phyloP scores from a whole-genome alignment of 1,284 basidiomycete genomes.

The Moesziomyces parantarcticus region DNA sequence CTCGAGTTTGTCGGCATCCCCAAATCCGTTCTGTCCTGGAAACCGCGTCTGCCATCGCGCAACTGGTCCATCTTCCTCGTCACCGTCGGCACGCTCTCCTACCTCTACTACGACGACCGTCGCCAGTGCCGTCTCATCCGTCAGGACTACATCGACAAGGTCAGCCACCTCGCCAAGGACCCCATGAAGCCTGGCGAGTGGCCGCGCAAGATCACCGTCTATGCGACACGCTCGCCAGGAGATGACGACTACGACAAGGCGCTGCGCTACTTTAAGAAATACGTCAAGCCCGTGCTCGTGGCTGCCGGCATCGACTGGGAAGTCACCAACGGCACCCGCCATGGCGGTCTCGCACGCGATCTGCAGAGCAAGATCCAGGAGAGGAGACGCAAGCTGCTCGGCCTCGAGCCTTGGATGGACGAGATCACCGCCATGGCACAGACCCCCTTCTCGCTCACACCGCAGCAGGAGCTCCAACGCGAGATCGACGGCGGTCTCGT shows the following conservation, averaged over 20 bases:
- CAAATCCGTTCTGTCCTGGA: slow-evolving; percentile 69
- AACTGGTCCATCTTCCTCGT: slow-evolving; percentile 93
- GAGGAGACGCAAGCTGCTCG: slow-evolving; percentile 72
- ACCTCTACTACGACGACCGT: slow-evolving; percentile 86
- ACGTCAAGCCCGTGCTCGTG: slow-evolving; percentile 95
- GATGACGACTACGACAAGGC: slow-evolving; percentile 91
- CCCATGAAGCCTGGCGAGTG: slow-evolving; percentile 76
- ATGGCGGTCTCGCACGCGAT: slow-evolving; percentile 82
- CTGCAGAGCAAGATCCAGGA: slow-evolving; percentile 79
- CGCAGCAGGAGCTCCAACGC: slow-evolving; percentile 73
- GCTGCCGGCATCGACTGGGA: slow-evolving; percentile 94
- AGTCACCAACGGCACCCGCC: slow-evolving; percentile 81
- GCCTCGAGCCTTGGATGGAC: slow-evolving; percentile 60
- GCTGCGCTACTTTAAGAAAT: slow-evolving; percentile 89
- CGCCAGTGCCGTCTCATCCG: slow-evolving; percentile 80
- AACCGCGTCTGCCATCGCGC: slow-evolving; percentile 78
- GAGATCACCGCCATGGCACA: slow-evolving; percentile 68
- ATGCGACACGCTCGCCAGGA: slow-evolving; percentile 88
- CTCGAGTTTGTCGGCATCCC: slow-evolving; percentile 71
- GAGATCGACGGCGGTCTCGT: slow-evolving; percentile 85
- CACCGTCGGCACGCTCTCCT: slow-evolving; percentile 77
- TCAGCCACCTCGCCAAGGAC: slow-evolving; percentile 79
- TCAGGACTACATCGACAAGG: slow-evolving; percentile 81
- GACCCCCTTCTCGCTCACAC: slow-evolving; percentile 74
- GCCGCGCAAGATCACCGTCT: slow-evolving; percentile 85